Evolutionary conservation across 1,139 yeast species (phyloP).

Genomic region (Saccharomyces hybrid): DNA sequence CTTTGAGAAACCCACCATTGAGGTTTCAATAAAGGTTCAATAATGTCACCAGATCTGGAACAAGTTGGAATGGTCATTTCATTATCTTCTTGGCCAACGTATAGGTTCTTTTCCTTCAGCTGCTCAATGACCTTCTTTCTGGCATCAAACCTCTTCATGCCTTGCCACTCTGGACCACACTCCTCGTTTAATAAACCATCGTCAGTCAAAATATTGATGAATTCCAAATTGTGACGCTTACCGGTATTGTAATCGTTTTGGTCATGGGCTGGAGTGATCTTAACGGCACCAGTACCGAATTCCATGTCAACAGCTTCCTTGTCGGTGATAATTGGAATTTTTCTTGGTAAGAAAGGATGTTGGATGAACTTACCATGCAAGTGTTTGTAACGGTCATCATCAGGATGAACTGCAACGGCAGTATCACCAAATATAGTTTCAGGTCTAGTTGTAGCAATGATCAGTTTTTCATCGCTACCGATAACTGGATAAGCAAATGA

Average conservation of each 20-base stretch:
- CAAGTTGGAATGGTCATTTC: constrained; percentile 94
- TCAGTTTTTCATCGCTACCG: constrained; percentile 75
- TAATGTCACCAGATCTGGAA: constrained; percentile 93
- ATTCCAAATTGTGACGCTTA: constrained; percentile 83
- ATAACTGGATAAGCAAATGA: constrained; percentile 89
- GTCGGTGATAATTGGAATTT: constrained; percentile 83
- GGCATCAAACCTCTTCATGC: constrained; percentile 92
- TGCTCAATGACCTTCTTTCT: constrained; percentile 77
- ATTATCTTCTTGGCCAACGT: constrained; percentile 79
- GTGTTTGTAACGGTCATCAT: constrained; percentile 86
- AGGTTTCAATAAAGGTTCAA: constrained; percentile 94
- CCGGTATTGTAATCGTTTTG: constrained; percentile 95
- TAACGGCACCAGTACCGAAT: constrained; percentile 99
- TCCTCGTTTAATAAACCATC: constrained; percentile 84
- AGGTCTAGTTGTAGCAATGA: constrained; percentile 98
- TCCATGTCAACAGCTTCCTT: constrained; percentile 97
- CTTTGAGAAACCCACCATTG: constrained; percentile 98
- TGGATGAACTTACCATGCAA: constrained; percentile 86
- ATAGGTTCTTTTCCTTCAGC: constrained; percentile 67
- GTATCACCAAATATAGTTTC: constrained; percentile 98
- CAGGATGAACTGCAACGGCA: constrained; percentile 94
- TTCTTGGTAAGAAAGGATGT: constrained; percentile 85
- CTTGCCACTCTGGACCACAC: constrained; percentile 83
- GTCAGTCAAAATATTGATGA: constrained; percentile 85
- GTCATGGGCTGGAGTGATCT: constrained; percentile 97